A percentile compares a stretch with the other conserved stretches of the same genome.
Conservation (phyloP, 192 early-diverging fungal species). For the Chytriomyces confervae region DNA sequence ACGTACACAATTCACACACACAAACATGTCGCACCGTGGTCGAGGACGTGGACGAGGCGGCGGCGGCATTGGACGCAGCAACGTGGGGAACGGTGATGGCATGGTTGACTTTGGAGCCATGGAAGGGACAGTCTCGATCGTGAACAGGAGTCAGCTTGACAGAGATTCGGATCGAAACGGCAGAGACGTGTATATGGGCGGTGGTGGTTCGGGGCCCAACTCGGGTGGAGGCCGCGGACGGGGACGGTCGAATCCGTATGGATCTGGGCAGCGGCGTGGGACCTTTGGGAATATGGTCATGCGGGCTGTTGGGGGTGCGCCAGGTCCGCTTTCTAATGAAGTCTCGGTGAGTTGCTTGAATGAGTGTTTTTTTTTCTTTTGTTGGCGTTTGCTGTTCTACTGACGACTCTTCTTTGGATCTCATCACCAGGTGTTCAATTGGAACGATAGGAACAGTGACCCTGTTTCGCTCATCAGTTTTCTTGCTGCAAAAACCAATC, state of each 20-base stretch:
- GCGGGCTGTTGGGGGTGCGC: background rate
- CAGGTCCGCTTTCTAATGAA: slow-evolving; percentile 2
- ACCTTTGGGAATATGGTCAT: background rate
- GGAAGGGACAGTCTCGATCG: background rate
- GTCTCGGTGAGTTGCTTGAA: slow-evolving; percentile 7
- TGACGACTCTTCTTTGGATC: too few species aligned
- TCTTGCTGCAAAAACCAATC: background rate
- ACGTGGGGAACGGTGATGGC: background rate
- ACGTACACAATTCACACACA: background rate
- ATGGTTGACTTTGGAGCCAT: slow-evolving; percentile 9
- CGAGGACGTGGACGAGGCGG: slow-evolving; percentile 19
- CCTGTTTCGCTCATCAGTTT: slow-evolving; percentile 26
- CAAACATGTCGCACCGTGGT: background rate
- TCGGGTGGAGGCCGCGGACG: background rate
- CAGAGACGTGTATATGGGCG: background rate
- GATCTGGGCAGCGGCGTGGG: background rate
- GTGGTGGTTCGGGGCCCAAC: background rate
- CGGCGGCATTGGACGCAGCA: background rate
- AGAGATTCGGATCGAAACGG: background rate
- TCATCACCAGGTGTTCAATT: background rate
- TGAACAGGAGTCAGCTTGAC: background rate
- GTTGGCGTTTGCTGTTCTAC: too few species aligned
- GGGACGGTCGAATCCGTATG: slow-evolving; percentile 3
- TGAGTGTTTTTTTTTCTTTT: background rate
- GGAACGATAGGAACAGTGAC: slow-evolving; percentile 21